Evolutionary conservation across 768 basidiomycete genomes (phyloP), one percentile per base, ranked within the genome.

Genomic region (Pisolithus orientalis): DNA sequence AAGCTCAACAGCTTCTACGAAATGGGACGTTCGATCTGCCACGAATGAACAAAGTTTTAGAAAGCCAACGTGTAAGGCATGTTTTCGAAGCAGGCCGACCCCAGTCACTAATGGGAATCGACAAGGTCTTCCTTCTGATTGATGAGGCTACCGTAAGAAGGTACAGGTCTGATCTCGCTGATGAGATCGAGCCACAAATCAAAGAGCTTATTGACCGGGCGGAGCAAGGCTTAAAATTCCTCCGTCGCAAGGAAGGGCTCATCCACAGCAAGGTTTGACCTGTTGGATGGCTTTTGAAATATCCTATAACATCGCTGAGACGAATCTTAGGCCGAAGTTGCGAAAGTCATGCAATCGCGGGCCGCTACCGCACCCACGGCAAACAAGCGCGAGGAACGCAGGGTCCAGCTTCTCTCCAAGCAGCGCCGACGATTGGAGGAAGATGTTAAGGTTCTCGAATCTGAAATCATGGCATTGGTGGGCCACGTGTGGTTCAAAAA

Each of bases 121-220:
- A 1, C 28, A 9, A 92, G 89, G 80, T 88, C 0, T 91, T 87
- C 62, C 69, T 87, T 16, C 78, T 92, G 9, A 75, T 89, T 1
- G 80, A 86, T 49, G 88, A 91, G 64, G 75, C 73, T 11, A 86
- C 83, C 0, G 77, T 90, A n/a, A 76, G 78, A 49, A 76, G 72
- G 65, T 90, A 91, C 71, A 89, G 90, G 61, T 69, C 83, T 2
- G 84, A 85, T 40, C 73, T 91, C 39, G 83, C 80, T 1, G 85
- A 88, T 49, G 89, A 90, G 63, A 81, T 92, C 9, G 89, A 91
- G 54, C 90, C 90, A 16, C 81, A 85, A 29, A 84, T 92, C 17
- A 80, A 75, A 44, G 87, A 91, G 57, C 79, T 92, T 14, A 77
- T 90, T 17, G 75, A 80, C 51, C 78, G 80, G 24, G 83, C 87